These are phyloP conservation scores for Glycyrrhiza uralensis DNA, from an alignment of 306 rosid genomes.

Conservation along the genomic window DNA sequence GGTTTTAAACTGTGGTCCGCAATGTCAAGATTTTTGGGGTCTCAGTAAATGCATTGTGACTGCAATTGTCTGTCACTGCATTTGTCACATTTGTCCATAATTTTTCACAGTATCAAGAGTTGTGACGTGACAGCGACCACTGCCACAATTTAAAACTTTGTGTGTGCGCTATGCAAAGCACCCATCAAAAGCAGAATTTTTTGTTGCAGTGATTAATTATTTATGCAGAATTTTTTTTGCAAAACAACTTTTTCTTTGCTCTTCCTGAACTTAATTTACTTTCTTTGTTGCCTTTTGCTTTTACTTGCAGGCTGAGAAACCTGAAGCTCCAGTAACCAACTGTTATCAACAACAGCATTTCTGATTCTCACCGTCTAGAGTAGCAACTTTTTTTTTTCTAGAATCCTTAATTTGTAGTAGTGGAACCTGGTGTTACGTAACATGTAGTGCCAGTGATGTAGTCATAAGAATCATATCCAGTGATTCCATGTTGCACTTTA, in stretches of 20 bases:
- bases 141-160: too few species aligned
- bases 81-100: too few species aligned
- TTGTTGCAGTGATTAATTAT: background rate
- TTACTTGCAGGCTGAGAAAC: conserved; percentile 59
- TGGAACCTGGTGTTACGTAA: background rate
- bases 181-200: background rate
- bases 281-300: background rate
- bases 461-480: conserved; percentile 29
- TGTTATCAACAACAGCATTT: conserved; percentile 6
- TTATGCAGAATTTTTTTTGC: too few species aligned
- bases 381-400: background rate
- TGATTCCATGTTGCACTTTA: conserved; percentile 32
- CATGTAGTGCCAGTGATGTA: conserved; percentile 17
- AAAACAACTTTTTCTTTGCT: background rate
- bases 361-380: background rate
- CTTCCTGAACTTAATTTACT: conserved; percentile 2
- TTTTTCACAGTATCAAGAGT: too few species aligned
- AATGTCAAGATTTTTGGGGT: too few species aligned
- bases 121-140: too few species aligned
- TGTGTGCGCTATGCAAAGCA: background rate
- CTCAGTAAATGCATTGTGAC: too few species aligned
- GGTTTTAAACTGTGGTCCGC: too few species aligned
- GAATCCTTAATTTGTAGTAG: background rate
- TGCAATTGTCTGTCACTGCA: too few species aligned
- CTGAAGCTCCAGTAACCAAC: conserved; percentile 50